These are phyloP conservation scores for Buxus sempervirens DNA, from an alignment of 164 flowering plant genomes.

Conservation along the genomic window DNA sequence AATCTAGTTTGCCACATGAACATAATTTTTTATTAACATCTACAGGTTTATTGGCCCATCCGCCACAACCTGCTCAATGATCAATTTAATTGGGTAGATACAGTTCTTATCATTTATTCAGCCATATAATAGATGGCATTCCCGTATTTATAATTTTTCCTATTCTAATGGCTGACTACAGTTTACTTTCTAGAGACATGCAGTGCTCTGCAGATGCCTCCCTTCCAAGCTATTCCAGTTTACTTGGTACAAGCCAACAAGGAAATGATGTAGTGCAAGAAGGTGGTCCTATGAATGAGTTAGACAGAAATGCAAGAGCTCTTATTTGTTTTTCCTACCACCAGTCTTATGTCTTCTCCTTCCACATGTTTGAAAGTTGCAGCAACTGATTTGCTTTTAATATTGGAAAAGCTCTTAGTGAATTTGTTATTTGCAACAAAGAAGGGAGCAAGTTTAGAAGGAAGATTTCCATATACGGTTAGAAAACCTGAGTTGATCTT, in stretches of 20 bases:
- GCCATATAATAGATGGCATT: too few relatives aligned
- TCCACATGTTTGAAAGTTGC: constrained; percentile 63
- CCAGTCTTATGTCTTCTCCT: constrained; percentile 77
- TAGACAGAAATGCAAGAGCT: constrained; percentile 48
- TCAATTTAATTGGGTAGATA: too few relatives aligned
- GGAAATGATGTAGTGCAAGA: constrained; percentile 41
- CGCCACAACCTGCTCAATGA: too few relatives aligned
- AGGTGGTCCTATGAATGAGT: constrained; percentile 34
- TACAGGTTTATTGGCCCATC: too few relatives aligned
- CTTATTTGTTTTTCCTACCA: constrained; percentile 61
- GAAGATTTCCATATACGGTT: constrained; percentile 23
- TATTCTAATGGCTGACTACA: too few relatives aligned
- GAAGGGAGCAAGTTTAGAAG: constrained; percentile 15
- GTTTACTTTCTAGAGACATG: constrained; percentile 29
- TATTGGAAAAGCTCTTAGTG: constrained; percentile 43
- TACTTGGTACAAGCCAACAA: constrained; percentile 36
- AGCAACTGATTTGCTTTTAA: constrained; percentile 56
- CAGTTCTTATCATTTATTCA: too few relatives aligned
- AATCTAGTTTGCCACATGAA: too few relatives aligned
- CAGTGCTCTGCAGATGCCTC: constrained; percentile 43
- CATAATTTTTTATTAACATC: too few relatives aligned
- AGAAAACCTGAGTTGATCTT: constrained; percentile 49
- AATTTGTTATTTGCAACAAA: constrained; percentile 27
- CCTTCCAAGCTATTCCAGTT: constrained; percentile 45
- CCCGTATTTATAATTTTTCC: too few relatives aligned